phyloP scores from a whole-genome alignment of 225 moss, liverwort and hornwort species.

The Physcomitrium patens region DNA sequence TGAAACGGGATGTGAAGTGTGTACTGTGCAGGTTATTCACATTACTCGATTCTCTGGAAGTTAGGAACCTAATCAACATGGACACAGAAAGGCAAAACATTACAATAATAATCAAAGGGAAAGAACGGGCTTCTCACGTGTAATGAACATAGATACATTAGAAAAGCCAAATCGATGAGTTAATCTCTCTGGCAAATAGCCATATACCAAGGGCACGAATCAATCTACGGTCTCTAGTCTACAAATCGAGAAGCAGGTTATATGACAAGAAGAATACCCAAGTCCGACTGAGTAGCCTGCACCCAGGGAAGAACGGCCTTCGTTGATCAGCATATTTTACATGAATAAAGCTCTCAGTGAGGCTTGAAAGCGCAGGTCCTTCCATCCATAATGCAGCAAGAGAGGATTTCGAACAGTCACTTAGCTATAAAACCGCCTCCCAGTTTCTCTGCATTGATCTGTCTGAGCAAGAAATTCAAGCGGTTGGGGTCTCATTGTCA shows the following conservation, averaged over 20 bases:
- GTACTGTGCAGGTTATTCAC: too few species aligned
- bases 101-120: too few species aligned
- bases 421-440: conserved; percentile 5
- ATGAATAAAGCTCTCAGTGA: conserved; percentile 47
- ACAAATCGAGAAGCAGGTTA: background rate
- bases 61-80: too few species aligned
- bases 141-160: too few species aligned
- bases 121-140: too few species aligned
- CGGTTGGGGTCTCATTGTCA: background rate
- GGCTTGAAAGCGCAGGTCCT: background rate
- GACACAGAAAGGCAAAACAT: too few species aligned
- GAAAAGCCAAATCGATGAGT: too few species aligned
- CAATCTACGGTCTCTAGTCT: too few species aligned
- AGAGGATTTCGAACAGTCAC: conserved; percentile 17
- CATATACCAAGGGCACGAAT: too few species aligned
- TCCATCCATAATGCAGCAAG: conserved; percentile 18
- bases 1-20: too few species aligned
- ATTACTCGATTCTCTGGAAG: too few species aligned
- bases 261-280: conserved; percentile 3
- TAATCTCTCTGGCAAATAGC: too few species aligned
- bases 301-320: conserved; percentile 41
- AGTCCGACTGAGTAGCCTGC: background rate
- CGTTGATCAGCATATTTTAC: conserved; percentile 56
- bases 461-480: conserved; percentile 21
- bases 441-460: background rate